A percentile compares a stretch with the other conserved stretches of the same genome.
These are phyloP conservation scores for Fusarium tanahbumbuense DNA, from an alignment of 2,329 filamentous ascomycete genomes.

Conservation along the genomic window DNA sequence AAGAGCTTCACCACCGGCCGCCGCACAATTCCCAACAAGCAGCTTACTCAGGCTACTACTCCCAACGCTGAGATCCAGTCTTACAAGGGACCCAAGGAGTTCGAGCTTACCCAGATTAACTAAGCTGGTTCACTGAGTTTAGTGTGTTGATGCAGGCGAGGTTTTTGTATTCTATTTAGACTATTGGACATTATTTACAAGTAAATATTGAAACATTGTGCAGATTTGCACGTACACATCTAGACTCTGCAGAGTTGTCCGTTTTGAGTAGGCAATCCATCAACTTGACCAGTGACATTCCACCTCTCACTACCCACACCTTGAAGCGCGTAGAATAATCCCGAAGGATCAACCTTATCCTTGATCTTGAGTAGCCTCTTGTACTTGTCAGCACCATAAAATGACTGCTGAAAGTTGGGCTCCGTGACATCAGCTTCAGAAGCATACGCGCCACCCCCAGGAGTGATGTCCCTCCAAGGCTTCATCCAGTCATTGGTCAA, in stretches of 20 bases:
- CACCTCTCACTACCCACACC: slow-evolving; percentile 39
- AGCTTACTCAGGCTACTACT: slow-evolving; percentile 1
- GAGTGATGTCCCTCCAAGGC: slow-evolving; percentile 41
- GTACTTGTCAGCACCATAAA: slow-evolving; percentile 38
- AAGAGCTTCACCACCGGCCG: slow-evolving; percentile 41
- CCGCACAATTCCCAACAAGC: slow-evolving; percentile 44
- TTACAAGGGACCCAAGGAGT: slow-evolving; percentile 46
- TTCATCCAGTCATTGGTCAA: slow-evolving; percentile 45
- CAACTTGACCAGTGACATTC: slow-evolving; percentile 36
- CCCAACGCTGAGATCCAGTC: slow-evolving; percentile 45
- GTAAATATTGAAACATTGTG: neutral
- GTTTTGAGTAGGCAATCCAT: slow-evolving; percentile 42
- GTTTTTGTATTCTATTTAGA: neutral
- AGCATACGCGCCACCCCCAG: slow-evolving; percentile 35
- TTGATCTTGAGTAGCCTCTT: slow-evolving; percentile 35
- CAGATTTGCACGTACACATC: neutral
- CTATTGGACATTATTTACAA: neutral
- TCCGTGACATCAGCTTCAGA: slow-evolving; percentile 40
- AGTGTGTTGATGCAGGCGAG: neutral
- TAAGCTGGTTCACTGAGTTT: fast-evolving
- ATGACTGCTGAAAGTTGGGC: slow-evolving; percentile 41
- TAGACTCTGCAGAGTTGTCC: slow-evolving; percentile 34
- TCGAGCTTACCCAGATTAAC: neutral
- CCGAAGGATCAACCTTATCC: slow-evolving; percentile 31
- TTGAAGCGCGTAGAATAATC: slow-evolving; percentile 38